Base-by-base conservation (phyloP, 2,329 filamentous ascomycete species). In the Neonectria magnoliae region DNA sequence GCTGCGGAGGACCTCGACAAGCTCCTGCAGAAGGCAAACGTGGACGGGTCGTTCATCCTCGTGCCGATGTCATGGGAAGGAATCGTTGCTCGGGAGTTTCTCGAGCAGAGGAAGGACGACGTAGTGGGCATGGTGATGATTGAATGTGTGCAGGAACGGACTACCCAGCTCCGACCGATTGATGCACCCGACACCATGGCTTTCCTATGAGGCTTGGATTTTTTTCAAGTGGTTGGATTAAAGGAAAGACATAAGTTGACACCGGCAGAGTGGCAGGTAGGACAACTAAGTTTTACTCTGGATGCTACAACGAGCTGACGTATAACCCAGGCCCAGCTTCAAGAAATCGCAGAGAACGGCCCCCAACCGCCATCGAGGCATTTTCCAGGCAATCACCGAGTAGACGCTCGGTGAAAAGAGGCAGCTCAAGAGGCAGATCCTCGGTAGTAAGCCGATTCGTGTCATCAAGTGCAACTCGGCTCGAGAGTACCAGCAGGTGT, bases 71-170 rank as follows among this genome's bases (percentile, higher is more conserved):
- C 52, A 6, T 54, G 52, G 52, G 33, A 33, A 11, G 52, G 33
- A 3, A 54, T 54, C 52, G 52, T 54, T 33, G 52, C 52, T n/a
- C 33, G 52, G 18, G 52, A 54, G 33, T 54, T 54, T n/a, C 52
- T 54, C 36, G 52, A 54, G 52, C 29, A 11, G 33, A 54, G 52
- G 36, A 54, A 54, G 20, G 52, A 54, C 10, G 52, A 54, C 11
- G 52, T 54, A 20, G 36, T 44, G 14, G 52, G 52, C 36, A 44
- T 55, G 52, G 53, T 44, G 8, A 56, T 56, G 53, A 56, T 56
- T 44, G 53, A 56, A 29, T 56, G 22, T 31, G 25, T 29, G 5
- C 36, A 56, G 38, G 53, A 56, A 29, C 9, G 16, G 36, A 56
- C 53, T 11, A 41, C 18, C 16, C 20, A 56, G 36, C 20, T 56